Evolutionary conservation across 306 rosid genomes (phyloP), one percentile per base, ranked within the genome.

Genomic region (Begonia fuchsioides): DNA sequence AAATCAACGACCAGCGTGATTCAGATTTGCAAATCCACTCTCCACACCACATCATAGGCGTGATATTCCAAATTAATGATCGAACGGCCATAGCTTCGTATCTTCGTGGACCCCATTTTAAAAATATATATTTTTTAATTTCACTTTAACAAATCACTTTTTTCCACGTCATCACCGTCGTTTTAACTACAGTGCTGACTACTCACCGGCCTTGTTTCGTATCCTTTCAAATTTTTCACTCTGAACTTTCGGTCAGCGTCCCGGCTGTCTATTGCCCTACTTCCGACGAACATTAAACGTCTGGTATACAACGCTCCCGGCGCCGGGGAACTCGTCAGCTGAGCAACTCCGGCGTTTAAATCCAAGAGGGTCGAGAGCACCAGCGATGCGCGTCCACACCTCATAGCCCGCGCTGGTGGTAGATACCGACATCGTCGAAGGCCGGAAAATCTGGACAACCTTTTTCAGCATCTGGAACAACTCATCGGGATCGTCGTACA

Each of bases 381-480:
- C 46, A 0, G 77, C 82, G 53, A 81, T 73, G 18, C 72, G 49
- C 45, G 54, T 54, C 96, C 93, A 81, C 17, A 72, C 70, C 45
- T 74, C 84, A n/a, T 58, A 65, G 55, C 65, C 52, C 11, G 54
- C 56, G 58, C 76, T 55, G 12, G 94, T 77, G 4, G 68, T 79
- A 2, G 96, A 67, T 1, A 90, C 76, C 0, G 97, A 90, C 94
- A 90, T 90, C 3, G 78, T 79, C 10, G 92, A 95, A 18, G 97
- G 97, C 53, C 95, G 72, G 77, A 90, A 90, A 58, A 90, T 73
- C 50, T 75, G 76, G 26, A 73, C 83, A 45, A 81, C 95, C 66
- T 80, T 79, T 76, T 80, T 72, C 73, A 90, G 59, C 50, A 71
- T 56, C 32, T 72, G 76, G 5, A 52, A 82, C 10, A 81, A 49